A percentile compares a stretch with the other conserved stretches of the same genome.
Conservation (phyloP, 352 stramenopile genomes). For the Pythium utonaiense region DNA sequence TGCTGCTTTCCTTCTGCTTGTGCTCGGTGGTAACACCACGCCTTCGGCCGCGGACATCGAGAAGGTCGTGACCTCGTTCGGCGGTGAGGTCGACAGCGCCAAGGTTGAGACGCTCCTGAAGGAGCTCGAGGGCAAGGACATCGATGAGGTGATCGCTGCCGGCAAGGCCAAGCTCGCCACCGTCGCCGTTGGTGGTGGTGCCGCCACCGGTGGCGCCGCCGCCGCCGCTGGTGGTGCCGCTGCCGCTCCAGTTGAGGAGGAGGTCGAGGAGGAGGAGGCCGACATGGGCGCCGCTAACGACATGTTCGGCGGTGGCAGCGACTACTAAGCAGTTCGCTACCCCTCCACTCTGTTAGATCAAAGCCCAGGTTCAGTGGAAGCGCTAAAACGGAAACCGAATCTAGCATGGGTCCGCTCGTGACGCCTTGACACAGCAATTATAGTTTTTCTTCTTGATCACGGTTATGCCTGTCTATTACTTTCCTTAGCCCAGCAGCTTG, state of each 20-base stretch:
- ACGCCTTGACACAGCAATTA: constrained; percentile 23
- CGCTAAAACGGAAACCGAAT: constrained; percentile 24
- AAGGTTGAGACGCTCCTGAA: constrained; percentile 70
- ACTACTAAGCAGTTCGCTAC: constrained; percentile 69
- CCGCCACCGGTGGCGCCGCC: constrained; percentile 47
- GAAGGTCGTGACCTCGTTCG: constrained; percentile 89
- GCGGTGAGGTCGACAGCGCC: constrained; percentile 82
- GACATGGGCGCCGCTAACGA: constrained; percentile 85
- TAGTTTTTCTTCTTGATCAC: constrained; percentile 5
- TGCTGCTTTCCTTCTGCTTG: constrained; percentile 95
- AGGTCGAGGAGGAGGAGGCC: constrained; percentile 72
- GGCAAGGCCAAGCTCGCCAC: constrained; percentile 80
- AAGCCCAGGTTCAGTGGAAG: constrained; percentile 16
- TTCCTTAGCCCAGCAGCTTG: constrained; percentile 58
- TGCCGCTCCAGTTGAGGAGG: constrained; percentile 62
- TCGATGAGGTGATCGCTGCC: constrained; percentile 80
- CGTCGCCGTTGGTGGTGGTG: constrained; percentile 62
- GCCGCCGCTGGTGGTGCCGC: constrained; percentile 42
- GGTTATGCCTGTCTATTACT: not conserved
- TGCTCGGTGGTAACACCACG: constrained; percentile 89
- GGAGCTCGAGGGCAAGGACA: constrained; percentile 79
- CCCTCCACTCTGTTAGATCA: constrained; percentile 16
- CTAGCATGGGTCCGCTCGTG: constrained; percentile 24
- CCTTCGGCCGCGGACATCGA: constrained; percentile 90
- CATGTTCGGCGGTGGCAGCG: constrained; percentile 81